Evolutionary conservation across 1,284 basidiomycete species (phyloP), one percentile per base, ranked within the genome.

Genomic region (Rhodotorula sp.): DNA sequence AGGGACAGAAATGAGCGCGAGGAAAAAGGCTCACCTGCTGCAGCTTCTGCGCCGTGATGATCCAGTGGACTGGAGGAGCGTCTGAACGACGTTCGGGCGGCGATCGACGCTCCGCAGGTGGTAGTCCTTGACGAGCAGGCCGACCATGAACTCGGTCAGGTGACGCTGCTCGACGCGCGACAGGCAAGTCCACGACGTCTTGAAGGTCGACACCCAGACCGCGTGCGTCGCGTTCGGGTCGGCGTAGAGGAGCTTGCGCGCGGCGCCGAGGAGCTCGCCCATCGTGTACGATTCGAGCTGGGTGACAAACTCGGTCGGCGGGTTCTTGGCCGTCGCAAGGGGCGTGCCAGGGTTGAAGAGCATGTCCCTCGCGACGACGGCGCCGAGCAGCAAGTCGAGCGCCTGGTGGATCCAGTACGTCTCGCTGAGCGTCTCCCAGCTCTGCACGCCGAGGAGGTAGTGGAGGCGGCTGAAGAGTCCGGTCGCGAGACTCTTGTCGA

Each of bases 351-450:
- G 71, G 22, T 60, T 62, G 69, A 75, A 78, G 58, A 78, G 80
- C 44, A 66, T 72, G 67, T 85, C 80, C 63, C 91, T 88, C 20
- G 83, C 82, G 77, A 95, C 90, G n/a, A 89, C 85, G 20, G 90
- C 86, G 26, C 93, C 92, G 18, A 99, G 86, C 29, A 98, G 83
- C 37, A 99, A 87, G 78, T 96, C 91, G 37, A 98, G 84, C 46
- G 94, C 93, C 57, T 98, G 86, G 75, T 91, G 90, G 59, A 96
- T 90, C 96, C 96, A 99, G 79, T 97, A 95, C 70, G 91, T 88
- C 75, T 97, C 93, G 2, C 91, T 88, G 26, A 99, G 82, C 17
- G 89, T 87, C 76, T 99, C 96, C 96, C 97, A 99, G 79, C 86
- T 95, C 82, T 99, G 95, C 29, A 94, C 88, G 42, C 93, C 94